Conservation (phyloP, 139 green algal genomes). For the Auxenochlorella pyrenoidosa region DNA sequence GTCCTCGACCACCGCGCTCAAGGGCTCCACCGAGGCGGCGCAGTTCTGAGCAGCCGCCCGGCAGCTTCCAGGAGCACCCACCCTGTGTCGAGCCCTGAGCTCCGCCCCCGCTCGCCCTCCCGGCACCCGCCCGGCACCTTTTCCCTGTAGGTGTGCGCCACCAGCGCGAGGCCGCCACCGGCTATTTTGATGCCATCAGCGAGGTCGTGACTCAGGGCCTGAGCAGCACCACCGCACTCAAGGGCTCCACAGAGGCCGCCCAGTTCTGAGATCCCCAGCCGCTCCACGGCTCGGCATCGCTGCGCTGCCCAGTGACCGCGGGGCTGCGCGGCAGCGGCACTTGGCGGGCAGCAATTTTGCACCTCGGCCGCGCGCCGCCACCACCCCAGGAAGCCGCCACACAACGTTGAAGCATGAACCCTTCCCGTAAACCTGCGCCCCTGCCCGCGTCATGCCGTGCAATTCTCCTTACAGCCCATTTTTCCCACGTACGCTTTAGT, state of each 20-base stretch:
- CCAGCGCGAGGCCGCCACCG: constrained; percentile 70
- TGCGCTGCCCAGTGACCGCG: not conserved
- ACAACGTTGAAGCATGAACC: too few relatives aligned
- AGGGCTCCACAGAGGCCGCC: constrained; percentile 77
- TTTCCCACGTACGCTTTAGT: not conserved
- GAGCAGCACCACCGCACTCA: constrained; percentile 69
- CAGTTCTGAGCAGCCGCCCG: constrained; percentile 64
- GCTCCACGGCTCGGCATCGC: not conserved
- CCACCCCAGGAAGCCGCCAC: not conserved
- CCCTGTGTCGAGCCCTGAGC: not conserved
- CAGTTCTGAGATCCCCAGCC: constrained; percentile 65
- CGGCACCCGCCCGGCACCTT: too few relatives aligned
- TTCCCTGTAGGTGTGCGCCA: not conserved
- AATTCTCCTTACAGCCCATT: not conserved
- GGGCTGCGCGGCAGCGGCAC: too few relatives aligned
- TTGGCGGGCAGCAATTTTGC: too few relatives aligned
- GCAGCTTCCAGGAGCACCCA: not conserved
- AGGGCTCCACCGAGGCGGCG: constrained; percentile 78
- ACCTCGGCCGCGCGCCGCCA: too few relatives aligned
- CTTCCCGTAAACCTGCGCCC: too few relatives aligned
- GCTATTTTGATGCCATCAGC: constrained; percentile 79
- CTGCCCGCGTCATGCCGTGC: not conserved
- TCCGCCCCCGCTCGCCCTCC: not conserved
- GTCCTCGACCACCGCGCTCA: constrained; percentile 65
- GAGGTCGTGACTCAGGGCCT: constrained; percentile 56